Percentiles rank a stretch among this genome's conserved stretches.
Conservation (phyloP, 2,329 filamentous ascomycete species). For the Beauveria australis region DNA sequence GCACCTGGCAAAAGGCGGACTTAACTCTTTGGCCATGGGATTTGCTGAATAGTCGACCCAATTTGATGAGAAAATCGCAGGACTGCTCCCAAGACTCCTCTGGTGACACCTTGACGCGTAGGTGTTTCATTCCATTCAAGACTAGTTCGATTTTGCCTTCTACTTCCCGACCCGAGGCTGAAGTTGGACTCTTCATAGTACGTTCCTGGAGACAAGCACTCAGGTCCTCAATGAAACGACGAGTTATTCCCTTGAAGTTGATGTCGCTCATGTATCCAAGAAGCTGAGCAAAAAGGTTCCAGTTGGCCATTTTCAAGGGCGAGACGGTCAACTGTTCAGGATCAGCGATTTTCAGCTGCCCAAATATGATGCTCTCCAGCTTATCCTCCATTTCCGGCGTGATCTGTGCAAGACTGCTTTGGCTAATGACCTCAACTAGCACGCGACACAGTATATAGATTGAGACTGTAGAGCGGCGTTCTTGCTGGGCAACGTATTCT, state of each 20-base stretch:
- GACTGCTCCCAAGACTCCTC: slow-evolving; percentile 74
- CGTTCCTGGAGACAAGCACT: slow-evolving; percentile 71
- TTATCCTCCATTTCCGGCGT: slow-evolving; percentile 90
- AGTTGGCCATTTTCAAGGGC: slow-evolving; percentile 82
- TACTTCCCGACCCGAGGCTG: slow-evolving; percentile 49
- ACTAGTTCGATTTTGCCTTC: slow-evolving; percentile 83
- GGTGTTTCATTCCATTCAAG: slow-evolving; percentile 82
- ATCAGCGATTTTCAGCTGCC: slow-evolving; percentile 84
- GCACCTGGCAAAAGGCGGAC: slow-evolving; percentile 85
- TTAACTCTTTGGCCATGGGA: slow-evolving; percentile 87
- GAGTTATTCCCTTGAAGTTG: slow-evolving; percentile 77
- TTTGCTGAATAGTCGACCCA: slow-evolving; percentile 75
- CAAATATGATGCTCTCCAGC: slow-evolving; percentile 90
- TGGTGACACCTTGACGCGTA: slow-evolving; percentile 67
- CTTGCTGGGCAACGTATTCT: slow-evolving; percentile 68
- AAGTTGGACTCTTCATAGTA: slow-evolving; percentile 56
- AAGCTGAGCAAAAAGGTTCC: slow-evolving; percentile 87
- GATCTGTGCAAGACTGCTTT: slow-evolving; percentile 75
- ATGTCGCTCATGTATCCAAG: slow-evolving; percentile 94
- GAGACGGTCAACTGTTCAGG: slow-evolving; percentile 71
- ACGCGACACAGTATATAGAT: slow-evolving; percentile 95
- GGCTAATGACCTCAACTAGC: slow-evolving; percentile 84
- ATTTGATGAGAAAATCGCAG: slow-evolving; percentile 76
- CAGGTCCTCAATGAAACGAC: slow-evolving; percentile 74
- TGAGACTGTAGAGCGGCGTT: slow-evolving; percentile 85